These are phyloP conservation scores for Backusella australiensis DNA, from an alignment of 192 early-diverging fungal genomes.

Conservation along the genomic window DNA sequence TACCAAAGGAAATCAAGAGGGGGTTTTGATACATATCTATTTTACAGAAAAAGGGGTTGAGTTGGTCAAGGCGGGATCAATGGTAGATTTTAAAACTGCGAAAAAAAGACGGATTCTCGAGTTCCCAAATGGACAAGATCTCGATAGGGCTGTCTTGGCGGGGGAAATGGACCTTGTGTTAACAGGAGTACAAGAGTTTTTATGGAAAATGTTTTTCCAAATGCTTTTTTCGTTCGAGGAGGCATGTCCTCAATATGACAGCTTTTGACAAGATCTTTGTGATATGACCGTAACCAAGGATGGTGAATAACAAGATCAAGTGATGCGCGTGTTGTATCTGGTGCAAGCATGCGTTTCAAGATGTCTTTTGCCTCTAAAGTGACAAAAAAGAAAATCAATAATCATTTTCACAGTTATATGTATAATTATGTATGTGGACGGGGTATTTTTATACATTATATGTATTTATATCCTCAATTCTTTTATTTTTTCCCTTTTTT, in stretches of 20 bases:
- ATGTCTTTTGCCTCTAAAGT: slow-evolving; percentile 35
- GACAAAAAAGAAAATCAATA: not conserved
- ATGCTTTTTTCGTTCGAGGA: not conserved
- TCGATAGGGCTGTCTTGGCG: slow-evolving; percentile 26
- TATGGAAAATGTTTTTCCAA: not conserved
- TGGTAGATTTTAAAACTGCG: not conserved
- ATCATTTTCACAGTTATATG: not conserved
- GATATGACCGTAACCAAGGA: slow-evolving; percentile 34
- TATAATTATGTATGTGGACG: not conserved
- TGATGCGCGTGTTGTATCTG: slow-evolving; percentile 27
- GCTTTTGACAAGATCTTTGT: not conserved
- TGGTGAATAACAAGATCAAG: slow-evolving; percentile 36
- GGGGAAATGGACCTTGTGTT: slow-evolving; percentile 28
- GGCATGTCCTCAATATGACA: not conserved
- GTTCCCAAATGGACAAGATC: slow-evolving; percentile 31
- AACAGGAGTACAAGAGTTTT: slow-evolving; percentile 2
- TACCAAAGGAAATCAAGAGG: not conserved
- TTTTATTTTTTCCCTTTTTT: not conserved
- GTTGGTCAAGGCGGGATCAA: not conserved
- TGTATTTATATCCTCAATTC: not conserved
- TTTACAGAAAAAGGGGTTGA: not conserved
- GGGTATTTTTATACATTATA: not conserved
- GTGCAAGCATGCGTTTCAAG: slow-evolving; percentile 33
- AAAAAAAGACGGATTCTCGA: not conserved
- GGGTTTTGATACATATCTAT: not conserved